These are phyloP conservation scores for Ogataea degrootiae DNA, from an alignment of 805 yeast species.

Conservation along the genomic window DNA sequence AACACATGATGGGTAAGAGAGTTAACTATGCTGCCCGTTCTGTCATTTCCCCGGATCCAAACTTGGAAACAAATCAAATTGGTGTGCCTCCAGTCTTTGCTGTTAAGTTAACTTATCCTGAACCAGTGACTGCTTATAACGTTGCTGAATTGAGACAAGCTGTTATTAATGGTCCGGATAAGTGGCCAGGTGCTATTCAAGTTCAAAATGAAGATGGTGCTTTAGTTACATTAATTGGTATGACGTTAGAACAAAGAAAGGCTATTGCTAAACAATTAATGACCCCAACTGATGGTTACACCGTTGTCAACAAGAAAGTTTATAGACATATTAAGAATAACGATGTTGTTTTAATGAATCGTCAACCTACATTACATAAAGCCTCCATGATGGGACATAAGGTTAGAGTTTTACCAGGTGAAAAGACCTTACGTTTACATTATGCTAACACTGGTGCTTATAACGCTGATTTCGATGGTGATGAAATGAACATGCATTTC, in stretches of 20 bases:
- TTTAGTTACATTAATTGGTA: conserved; percentile 72
- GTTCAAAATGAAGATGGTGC: conserved; percentile 95
- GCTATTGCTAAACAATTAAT: conserved; percentile 90
- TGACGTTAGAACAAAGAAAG: conserved; percentile 90
- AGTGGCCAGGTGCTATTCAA: conserved; percentile 98
- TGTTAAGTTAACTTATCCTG: conserved; percentile 91
- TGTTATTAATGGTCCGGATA: conserved; percentile 94
- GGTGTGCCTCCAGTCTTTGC: conserved; percentile 99
- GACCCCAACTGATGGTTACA: conserved; percentile 69
- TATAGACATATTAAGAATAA: conserved; percentile 90
- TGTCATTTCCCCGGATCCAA: conserved; percentile 98
- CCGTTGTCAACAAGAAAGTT: conserved; percentile 83
- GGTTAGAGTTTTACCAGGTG: conserved; percentile 95
- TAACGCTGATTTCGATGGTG: conserved; percentile 99
- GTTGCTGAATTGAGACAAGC: conserved; percentile 89
- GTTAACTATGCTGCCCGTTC: conserved; percentile 99
- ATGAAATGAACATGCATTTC: conserved; percentile 99
- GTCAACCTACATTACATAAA: conserved; percentile 98
- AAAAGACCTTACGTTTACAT: conserved; percentile 92
- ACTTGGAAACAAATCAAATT: conserved; percentile 93
- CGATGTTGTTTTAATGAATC: conserved; percentile 96
- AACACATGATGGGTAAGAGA: conserved; percentile 99
- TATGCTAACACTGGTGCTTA: conserved; percentile 99
- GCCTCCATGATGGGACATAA: conserved; percentile 99
- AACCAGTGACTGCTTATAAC: conserved; percentile 92